phyloP scores from a whole-genome alignment of 805 yeast species.

The Ogataea polymorpha region DNA sequence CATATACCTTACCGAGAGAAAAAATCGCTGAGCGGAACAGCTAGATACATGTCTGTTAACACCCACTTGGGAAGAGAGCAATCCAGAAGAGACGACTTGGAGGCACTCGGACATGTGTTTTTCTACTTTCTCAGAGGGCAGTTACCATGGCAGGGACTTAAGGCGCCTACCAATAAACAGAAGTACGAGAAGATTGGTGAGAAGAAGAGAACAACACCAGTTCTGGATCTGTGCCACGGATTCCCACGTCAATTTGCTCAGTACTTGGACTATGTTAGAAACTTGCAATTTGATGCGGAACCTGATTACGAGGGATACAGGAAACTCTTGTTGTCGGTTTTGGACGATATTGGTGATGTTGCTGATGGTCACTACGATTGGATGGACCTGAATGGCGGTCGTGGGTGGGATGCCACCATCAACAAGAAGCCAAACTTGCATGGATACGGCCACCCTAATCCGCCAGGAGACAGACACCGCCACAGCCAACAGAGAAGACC shows the following conservation, averaged over 20 bases:
- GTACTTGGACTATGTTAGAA: conserved; percentile 84
- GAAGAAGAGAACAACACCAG: conserved; percentile 86
- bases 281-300: conserved; percentile 84
- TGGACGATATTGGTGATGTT: conserved; percentile 64
- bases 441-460: conserved; percentile 95
- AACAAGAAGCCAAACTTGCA: conserved; percentile 92
- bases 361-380: conserved; percentile 95
- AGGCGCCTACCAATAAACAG: conserved; percentile 96
- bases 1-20: conserved; percentile 97
- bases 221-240: conserved; percentile 81
- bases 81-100: conserved; percentile 93
- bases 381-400: conserved; percentile 94
- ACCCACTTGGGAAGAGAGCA: conserved; percentile 98
- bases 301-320: conserved; percentile 92
- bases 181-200: conserved; percentile 97
- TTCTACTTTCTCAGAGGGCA: conserved; percentile 92
- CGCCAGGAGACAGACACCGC: conserved; percentile 56
- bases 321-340: conserved; percentile 70
- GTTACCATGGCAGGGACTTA: conserved; percentile 98
- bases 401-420: conserved; percentile 89
- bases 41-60: conserved; percentile 97
- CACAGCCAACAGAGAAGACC: conserved; percentile 37
- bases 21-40: conserved; percentile 94
- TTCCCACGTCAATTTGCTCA: conserved; percentile 91
- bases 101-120: conserved; percentile 94